Evolutionary conservation across 257 asterid species (phyloP).

Genomic region (Cinchona pubescens): DNA sequence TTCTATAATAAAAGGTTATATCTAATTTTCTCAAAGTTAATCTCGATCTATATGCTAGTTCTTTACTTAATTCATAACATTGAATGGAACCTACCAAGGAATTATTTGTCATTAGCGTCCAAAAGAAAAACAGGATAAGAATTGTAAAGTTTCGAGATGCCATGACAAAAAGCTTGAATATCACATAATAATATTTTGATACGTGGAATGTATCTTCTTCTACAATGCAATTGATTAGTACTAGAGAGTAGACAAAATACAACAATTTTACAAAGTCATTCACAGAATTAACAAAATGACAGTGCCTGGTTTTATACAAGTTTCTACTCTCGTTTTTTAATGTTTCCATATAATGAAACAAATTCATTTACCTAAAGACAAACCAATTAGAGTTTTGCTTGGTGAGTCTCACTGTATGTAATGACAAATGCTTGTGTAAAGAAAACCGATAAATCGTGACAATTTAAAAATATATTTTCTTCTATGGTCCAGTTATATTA

Average conservation of each 20-base stretch:
- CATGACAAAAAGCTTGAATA: not conserved
- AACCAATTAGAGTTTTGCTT: not conserved
- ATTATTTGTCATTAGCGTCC: not conserved
- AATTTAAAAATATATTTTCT: too few species aligned
- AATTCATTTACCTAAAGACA: constrained; percentile 8
- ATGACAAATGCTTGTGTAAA: constrained; percentile 11
- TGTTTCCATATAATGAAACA: not conserved
- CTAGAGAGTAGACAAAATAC: not conserved
- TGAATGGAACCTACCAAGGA: not conserved
- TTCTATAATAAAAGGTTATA: not conserved
- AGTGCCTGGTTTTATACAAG: not conserved
- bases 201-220: not conserved
- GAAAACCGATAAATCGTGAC: not conserved
- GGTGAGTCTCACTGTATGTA: not conserved
- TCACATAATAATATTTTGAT: not conserved
- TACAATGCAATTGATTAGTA: not conserved
- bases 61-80: not conserved
- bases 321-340: constrained; percentile 5
- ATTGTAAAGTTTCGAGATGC: constrained; percentile 9
- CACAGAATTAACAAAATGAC: not conserved
- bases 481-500: too few species aligned
- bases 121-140: not conserved
- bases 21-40: not conserved
- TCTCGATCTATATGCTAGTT: not conserved
- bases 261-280: not conserved